A percentile compares a stretch with the other conserved stretches of the same genome.
Evolutionary conservation across 306 rosid species (phyloP).

Genomic region (Dicorynia guianensis): DNA sequence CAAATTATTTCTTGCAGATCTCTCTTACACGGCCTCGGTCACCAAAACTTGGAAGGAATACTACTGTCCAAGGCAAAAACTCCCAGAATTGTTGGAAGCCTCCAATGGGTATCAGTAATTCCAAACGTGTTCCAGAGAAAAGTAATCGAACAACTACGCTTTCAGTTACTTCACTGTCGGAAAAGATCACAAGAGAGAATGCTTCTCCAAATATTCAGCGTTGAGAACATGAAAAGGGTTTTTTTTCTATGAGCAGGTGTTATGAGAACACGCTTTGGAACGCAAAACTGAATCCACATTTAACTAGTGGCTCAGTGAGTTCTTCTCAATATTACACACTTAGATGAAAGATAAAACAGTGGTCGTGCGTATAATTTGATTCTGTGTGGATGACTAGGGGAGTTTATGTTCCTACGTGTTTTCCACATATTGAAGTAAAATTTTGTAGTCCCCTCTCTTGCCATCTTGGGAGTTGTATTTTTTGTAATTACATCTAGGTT

Average conservation of each 20-base stretch:
- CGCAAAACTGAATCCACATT: neutral
- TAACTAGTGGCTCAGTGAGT: conserved; percentile 6
- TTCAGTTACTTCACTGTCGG: conserved; percentile 47
- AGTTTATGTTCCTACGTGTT: conserved; percentile 17
- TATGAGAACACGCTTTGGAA: neutral
- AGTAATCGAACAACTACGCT: conserved; percentile 38
- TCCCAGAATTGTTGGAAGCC: conserved; percentile 57
- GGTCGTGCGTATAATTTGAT: neutral
- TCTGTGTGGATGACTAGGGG: neutral
- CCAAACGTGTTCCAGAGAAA: conserved; percentile 47
- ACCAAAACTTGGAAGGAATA: conserved; percentile 40
- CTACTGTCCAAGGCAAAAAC: conserved; percentile 39
- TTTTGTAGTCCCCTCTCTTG: conserved; percentile 14
- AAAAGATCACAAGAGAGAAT: conserved; percentile 60
- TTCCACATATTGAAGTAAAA: conserved; percentile 42
- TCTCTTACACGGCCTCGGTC: neutral
- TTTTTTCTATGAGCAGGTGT: neutral
- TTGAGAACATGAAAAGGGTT: conserved; percentile 20
- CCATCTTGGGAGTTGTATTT: conserved; percentile 11
- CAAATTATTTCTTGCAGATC: conserved; percentile 46
- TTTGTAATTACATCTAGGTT: neutral
- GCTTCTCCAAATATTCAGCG: conserved; percentile 61
- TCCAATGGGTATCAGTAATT: conserved; percentile 43
- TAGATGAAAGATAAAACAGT: neutral
- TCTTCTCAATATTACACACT: conserved; percentile 31